Evolutionary conservation across 192 early-diverging fungal species (phyloP).

Genomic region (Mortierella alpina): DNA sequence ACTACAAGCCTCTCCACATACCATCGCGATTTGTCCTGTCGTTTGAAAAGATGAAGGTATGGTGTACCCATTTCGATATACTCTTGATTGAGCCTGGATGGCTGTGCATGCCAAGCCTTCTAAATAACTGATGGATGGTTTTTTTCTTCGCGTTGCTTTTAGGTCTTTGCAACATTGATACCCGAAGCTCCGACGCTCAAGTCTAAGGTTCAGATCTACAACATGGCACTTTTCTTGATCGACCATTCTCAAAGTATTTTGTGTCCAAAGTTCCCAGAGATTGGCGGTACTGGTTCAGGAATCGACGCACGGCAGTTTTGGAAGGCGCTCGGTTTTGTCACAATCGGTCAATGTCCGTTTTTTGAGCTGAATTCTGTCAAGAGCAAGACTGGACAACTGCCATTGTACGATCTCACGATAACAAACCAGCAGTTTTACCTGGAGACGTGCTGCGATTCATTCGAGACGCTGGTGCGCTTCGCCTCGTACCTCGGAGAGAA

Average conservation of each 20-base stretch:
- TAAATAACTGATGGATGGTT: neutral
- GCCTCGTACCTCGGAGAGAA: conserved; percentile 58
- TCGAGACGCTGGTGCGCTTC: conserved; percentile 65
- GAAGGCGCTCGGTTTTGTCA: conserved; percentile 29
- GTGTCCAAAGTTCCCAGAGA: conserved; percentile 35
- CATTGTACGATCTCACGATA: conserved; percentile 60
- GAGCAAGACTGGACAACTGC: conserved; percentile 42
- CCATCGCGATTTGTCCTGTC: conserved; percentile 60
- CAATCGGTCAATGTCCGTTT: conserved; percentile 42
- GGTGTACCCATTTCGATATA: neutral
- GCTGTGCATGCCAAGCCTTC: too few species aligned
- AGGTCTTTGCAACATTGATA: conserved; percentile 68
- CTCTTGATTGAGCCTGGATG: too few species aligned
- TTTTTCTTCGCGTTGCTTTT: neutral
- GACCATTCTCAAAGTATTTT: conserved; percentile 57
- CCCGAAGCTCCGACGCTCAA: conserved; percentile 70
- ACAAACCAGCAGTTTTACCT: conserved; percentile 69
- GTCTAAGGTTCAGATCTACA: conserved; percentile 62
- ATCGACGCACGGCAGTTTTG: conserved; percentile 45
- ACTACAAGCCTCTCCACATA: conserved; percentile 68
- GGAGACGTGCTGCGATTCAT: conserved; percentile 77
- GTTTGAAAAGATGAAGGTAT: conserved; percentile 72
- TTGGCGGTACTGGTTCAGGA: conserved; percentile 4
- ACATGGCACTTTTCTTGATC: conserved; percentile 61
- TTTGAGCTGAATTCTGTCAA: conserved; percentile 47